phyloP scores from a whole-genome alignment of 352 stramenopile genomes.

The Pythium inflatum region DNA sequence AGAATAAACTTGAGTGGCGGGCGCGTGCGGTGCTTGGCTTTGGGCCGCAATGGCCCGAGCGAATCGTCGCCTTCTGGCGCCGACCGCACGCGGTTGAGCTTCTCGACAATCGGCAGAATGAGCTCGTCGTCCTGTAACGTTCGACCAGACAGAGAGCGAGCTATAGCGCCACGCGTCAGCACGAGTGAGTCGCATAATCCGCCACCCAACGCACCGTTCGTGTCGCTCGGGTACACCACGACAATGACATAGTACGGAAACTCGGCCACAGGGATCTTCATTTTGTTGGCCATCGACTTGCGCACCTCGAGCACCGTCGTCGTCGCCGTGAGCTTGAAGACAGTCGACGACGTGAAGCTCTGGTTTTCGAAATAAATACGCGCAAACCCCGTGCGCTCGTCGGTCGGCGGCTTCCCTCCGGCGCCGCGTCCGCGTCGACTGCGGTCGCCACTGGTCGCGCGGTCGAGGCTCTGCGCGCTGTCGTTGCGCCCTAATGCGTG shows the following conservation, averaged over 20 bases:
- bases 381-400: constrained; percentile 72
- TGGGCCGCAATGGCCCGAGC: constrained; percentile 47
- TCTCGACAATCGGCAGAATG: constrained; percentile 75
- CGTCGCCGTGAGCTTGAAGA: constrained; percentile 70
- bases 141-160: constrained; percentile 61
- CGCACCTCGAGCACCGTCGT: constrained; percentile 77
- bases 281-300: constrained; percentile 81
- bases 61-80: constrained; percentile 56
- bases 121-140: constrained; percentile 82
- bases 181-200: too few relatives aligned
- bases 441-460: constrained; percentile 8
- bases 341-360: constrained; percentile 80
- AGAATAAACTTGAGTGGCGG: constrained; percentile 83
- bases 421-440: constrained; percentile 14
- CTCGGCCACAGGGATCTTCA: constrained; percentile 67
- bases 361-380: constrained; percentile 87
- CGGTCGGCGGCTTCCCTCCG: constrained; percentile 37
- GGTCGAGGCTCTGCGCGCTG: constrained; percentile 24
- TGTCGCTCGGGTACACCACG: constrained; percentile 75
- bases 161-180: constrained; percentile 10
- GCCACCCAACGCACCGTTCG: constrained; percentile 29
- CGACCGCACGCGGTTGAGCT: constrained; percentile 57
- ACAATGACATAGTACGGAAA: constrained; percentile 82
- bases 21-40: constrained; percentile 62
- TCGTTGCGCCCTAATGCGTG: constrained; percentile 22